Conservation (phyloP, 768 basidiomycete genomes). For the Sistotremastrum suecicum region DNA sequence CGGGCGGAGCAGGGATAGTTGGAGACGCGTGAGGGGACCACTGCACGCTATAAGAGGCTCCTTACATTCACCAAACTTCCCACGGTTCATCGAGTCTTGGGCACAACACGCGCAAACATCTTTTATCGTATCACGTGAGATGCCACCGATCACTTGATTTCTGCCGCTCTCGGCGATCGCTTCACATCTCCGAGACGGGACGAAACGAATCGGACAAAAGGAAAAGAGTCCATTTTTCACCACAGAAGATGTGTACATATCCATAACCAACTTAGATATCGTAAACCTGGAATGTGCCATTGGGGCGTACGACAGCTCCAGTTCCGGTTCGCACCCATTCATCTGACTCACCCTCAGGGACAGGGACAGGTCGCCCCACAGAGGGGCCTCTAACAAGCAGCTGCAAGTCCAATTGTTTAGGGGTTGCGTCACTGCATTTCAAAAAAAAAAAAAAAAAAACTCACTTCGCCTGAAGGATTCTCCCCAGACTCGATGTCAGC, state of each 20-base stretch:
- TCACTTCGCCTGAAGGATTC: conserved; percentile 48
- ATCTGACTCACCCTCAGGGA: conserved; percentile 25
- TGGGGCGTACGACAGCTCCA: conserved; percentile 19
- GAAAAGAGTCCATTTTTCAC: no score
- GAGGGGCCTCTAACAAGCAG: conserved; percentile 55
- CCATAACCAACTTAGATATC: neutral
- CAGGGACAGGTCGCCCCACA: conserved; percentile 39
- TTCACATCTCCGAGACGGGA: no score
- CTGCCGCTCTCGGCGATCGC: no score
- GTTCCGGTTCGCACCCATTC: conserved; percentile 20
- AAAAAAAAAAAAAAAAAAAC: neutral
- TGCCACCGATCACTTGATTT: no score
- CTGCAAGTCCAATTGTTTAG: conserved; percentile 3
- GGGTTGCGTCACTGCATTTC: neutral
- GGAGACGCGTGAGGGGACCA: neutral
- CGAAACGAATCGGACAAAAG: no score
- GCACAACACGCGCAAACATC: no score
- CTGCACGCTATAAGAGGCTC: neutral
- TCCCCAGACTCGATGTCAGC: conserved; percentile 44
- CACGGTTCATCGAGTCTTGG: neutral
- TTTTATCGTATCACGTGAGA: no score
- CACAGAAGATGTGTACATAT: no score
- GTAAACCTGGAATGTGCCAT: conserved; percentile 22
- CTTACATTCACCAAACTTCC: neutral
- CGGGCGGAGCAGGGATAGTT: neutral